Base-by-base conservation (phyloP, 1,284 basidiomycete genomes). In the Boletellus deceptivus region DNA sequence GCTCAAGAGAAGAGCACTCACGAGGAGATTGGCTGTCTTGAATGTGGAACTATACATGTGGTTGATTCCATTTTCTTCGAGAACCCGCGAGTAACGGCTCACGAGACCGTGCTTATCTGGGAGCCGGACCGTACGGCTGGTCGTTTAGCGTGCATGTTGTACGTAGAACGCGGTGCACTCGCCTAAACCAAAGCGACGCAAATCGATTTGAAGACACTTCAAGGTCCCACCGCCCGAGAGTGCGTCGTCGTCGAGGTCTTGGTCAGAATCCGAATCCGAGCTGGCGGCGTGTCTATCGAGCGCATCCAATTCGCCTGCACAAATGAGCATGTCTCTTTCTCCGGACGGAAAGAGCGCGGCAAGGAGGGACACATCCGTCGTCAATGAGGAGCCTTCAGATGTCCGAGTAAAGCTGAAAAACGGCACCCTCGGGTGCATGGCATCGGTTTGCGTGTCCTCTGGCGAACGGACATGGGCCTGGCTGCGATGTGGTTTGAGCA, bases 1-100 rank as follows among this genome's bases (percentile, higher is more conserved):
- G 18, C 29, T 31, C n/a, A 2, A 29, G 35, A 56, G 39, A 29
- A 47, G 39, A 47, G 39, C 36, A 57, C 74, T 46, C 49, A 89
- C 88, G 59, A 91, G 74, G 31, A 92, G 71, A 66, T 91, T 92
- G 46, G 89, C 90, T 14, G 89, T 91, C 68, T 90, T 89, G 62
- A 83, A 87, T 11, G 89, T 91, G 41, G 87, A 90, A 54, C 84
- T 87, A 62, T 91, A 91, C 78, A 91, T 87, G 69, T 91, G 89
- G 65, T 89, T 85, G 66, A 91, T 87, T 6, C 80, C 78, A 56
- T 82, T 82, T 54, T 81, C 76, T 53, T 86, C 80, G 9, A 91
- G 76, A 11, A 86, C 77, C 20, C 80, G 76, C 20, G 87, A 91
- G 64, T 88, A 91, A 35, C 82, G 80, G 61, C 80, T 88, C 46